Conservation (phyloP, 2,329 filamentous ascomycete genomes). For the Aspergillus pseudoviridinutans region DNA sequence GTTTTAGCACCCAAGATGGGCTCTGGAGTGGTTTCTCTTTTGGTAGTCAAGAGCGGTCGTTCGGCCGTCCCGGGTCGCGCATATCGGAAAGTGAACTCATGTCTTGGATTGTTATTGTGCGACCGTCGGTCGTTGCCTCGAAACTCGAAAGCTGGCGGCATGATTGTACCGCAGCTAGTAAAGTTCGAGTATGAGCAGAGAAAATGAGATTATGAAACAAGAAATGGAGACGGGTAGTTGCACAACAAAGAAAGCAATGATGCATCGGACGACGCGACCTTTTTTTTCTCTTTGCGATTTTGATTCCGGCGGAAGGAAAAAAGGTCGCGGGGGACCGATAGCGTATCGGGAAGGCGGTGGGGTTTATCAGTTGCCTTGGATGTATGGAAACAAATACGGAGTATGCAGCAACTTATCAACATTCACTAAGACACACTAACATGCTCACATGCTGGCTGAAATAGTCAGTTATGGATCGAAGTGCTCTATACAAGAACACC, state of each 20-base stretch:
- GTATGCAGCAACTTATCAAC: not conserved
- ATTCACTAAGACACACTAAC: not conserved
- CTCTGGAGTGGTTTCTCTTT: conserved; percentile 36
- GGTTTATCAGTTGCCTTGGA: not conserved
- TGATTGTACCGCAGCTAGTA: conserved; percentile 7
- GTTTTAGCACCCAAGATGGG: conserved; percentile 22
- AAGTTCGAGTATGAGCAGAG: not conserved
- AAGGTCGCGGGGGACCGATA: not conserved
- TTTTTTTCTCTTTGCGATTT: not conserved
- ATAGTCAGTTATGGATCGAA: not conserved
- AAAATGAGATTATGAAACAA: not conserved
- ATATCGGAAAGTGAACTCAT: conserved; percentile 41
- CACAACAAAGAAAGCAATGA: not conserved
- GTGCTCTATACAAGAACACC: not conserved
- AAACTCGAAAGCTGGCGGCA: conserved; percentile 30
- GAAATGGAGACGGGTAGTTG: not conserved
- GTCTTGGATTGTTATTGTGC: conserved; percentile 18
- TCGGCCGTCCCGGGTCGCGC: conserved; percentile 32
- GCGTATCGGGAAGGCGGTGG: not conserved
- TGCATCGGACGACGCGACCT: not conserved
- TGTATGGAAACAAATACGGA: not conserved
- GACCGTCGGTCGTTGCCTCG: conserved; percentile 27
- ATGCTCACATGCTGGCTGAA: not conserved
- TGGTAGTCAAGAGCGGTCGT: conserved; percentile 33
- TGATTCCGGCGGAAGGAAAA: not conserved